Conservation (phyloP, 441 rosid genomes). For the Eruca vesicaria region DNA sequence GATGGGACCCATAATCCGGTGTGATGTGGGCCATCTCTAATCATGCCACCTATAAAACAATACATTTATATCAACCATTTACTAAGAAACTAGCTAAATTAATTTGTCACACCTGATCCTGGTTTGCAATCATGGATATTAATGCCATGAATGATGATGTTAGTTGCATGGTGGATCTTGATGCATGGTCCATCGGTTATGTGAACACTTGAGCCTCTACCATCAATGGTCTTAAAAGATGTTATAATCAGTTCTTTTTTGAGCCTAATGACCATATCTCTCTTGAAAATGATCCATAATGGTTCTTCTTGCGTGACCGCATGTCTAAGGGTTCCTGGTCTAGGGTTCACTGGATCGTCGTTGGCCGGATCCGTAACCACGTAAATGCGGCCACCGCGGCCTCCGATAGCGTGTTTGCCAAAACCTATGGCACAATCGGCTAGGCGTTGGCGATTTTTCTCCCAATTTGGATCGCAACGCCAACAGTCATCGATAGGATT, state of each 20-base stretch:
- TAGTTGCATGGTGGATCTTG: slow-evolving; percentile 47
- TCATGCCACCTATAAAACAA: slow-evolving; percentile 31
- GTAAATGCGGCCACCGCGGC: slow-evolving; percentile 43
- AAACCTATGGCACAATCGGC: slow-evolving; percentile 56
- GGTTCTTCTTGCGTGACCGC: slow-evolving; percentile 58
- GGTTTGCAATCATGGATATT: slow-evolving; percentile 60
- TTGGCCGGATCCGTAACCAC: slow-evolving; percentile 43
- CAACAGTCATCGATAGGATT: slow-evolving; percentile 70
- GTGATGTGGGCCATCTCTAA: slow-evolving; percentile 45
- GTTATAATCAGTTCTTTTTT: slow-evolving; percentile 52
- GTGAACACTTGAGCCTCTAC: slow-evolving; percentile 61
- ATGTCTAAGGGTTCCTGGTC: slow-evolving; percentile 50
- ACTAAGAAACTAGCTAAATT: too few relatives aligned
- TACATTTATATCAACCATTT: too few relatives aligned
- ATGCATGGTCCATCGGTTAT: slow-evolving; percentile 62
- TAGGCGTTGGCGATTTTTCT: slow-evolving; percentile 41
- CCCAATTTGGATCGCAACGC: slow-evolving; percentile 63
- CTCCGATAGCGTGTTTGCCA: slow-evolving; percentile 50
- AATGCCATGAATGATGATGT: slow-evolving; percentile 61
- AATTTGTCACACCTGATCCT: slow-evolving; percentile 32
- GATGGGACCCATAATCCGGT: slow-evolving; percentile 42
- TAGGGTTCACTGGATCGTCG: slow-evolving; percentile 43
- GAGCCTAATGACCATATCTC: slow-evolving; percentile 61
- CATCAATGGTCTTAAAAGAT: slow-evolving; percentile 62
- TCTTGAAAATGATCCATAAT: slow-evolving; percentile 59